Conservation (phyloP, 495 filamentous ascomycete species). For the Amorphotheca resinae region DNA sequence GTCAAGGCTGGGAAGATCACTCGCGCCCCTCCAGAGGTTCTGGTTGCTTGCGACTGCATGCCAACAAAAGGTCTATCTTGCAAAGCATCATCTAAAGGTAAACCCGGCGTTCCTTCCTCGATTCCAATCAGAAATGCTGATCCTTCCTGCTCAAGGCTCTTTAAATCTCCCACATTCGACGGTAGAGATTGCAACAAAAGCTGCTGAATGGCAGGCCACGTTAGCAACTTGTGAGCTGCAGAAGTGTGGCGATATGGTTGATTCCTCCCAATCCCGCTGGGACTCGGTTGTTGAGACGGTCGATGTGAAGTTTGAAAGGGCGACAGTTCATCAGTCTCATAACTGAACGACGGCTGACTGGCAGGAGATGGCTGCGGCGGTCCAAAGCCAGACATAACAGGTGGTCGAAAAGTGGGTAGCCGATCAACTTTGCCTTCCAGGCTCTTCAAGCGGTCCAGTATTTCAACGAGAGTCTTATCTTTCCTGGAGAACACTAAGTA, state of each 20-base stretch:
- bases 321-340: slow-evolving; percentile 7
- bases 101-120: slow-evolving; percentile 24
- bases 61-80: slow-evolving; percentile 18
- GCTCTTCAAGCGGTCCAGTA: slow-evolving; percentile 40
- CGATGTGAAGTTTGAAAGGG: slow-evolving; percentile 8
- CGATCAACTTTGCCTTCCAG: slow-evolving; percentile 29
- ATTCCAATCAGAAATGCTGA: slow-evolving; percentile 33
- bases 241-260: slow-evolving; percentile 36
- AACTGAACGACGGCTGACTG: slow-evolving; percentile 15
- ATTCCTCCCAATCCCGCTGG: slow-evolving; percentile 9
- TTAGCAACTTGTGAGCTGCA: slow-evolving; percentile 43
- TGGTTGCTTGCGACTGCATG: slow-evolving; percentile 20
- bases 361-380: slow-evolving; percentile 17
- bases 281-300: slow-evolving; percentile 5
- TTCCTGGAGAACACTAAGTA: slow-evolving; percentile 31
- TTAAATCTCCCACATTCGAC: slow-evolving; percentile 16
- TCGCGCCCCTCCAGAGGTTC: slow-evolving; percentile 12
- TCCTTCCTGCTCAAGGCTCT: slow-evolving; percentile 30
- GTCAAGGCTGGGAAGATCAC: slow-evolving; percentile 24
- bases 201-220: slow-evolving; percentile 43
- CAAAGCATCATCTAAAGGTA: slow-evolving; percentile 22
- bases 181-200: slow-evolving; percentile 23
- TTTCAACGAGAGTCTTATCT: slow-evolving; percentile 49
- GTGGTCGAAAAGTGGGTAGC: slow-evolving; percentile 9
- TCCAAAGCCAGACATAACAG: slow-evolving; percentile 7